Evolutionary conservation across 805 yeast genomes (phyloP).

Genomic region (Wickerhamomyces chambardii): DNA sequence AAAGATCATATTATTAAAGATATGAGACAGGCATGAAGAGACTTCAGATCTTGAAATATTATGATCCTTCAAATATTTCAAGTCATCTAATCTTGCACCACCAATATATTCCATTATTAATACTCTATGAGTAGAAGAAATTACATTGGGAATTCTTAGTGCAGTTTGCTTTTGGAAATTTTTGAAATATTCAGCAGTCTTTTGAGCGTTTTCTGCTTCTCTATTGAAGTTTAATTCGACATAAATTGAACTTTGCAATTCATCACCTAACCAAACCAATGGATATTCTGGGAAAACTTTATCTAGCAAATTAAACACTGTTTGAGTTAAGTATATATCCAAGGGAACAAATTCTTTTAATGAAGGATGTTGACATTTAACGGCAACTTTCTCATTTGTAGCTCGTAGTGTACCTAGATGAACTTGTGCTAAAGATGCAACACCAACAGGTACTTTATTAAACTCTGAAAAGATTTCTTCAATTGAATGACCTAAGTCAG

Average conservation of each 20-base stretch:
- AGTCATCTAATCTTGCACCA: constrained; percentile 80
- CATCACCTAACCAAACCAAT: constrained; percentile 92
- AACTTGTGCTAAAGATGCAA: constrained; percentile 95
- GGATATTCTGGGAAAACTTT: constrained; percentile 91
- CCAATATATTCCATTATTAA: constrained; percentile 80
- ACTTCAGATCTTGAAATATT: constrained; percentile 70
- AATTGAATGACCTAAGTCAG: constrained; percentile 55
- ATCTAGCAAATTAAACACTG: constrained; percentile 67
- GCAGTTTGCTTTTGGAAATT: constrained; percentile 57
- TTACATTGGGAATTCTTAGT: constrained; percentile 65
- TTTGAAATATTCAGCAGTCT: constrained; percentile 61
- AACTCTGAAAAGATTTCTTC: constrained; percentile 62
- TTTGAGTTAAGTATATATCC: constrained; percentile 70
- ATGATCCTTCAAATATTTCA: constrained; percentile 51
- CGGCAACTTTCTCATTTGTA: constrained; percentile 74
- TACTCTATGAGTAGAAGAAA: constrained; percentile 58
- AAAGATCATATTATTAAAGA: constrained; percentile 92
- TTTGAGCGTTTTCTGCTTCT: constrained; percentile 75
- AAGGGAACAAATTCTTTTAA: constrained; percentile 82
- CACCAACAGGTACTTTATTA: constrained; percentile 76
- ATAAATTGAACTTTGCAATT: constrained; percentile 74
- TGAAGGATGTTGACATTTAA: constrained; percentile 90
- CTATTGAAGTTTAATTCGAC: constrained; percentile 85
- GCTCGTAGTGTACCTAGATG: constrained; percentile 59
- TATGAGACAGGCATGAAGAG: constrained; percentile 77